Evolutionary conservation across 2,329 filamentous ascomycete species (phyloP), one percentile per base, ranked within the genome.

Genomic region (Curvularia hawaiiensis): DNA sequence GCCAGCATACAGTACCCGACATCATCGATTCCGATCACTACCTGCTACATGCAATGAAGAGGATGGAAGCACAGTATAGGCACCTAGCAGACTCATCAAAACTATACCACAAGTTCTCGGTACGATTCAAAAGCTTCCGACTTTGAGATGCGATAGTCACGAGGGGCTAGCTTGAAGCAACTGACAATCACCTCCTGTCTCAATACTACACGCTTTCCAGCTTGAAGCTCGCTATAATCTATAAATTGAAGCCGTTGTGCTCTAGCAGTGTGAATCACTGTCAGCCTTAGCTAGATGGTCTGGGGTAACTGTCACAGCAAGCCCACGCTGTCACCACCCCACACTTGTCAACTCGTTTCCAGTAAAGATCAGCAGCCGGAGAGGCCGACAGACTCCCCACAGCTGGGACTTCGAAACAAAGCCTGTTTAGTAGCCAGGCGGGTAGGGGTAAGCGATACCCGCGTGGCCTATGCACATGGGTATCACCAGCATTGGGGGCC

Each of bases 361-460:
- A 40, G 22, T 40, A 11, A 18, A 40, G 24, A 40, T 40, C 47
- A 50, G 35, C 47, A 5, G 20, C n/a, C 47, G 47, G 47, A 28
- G 47, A 50, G 47, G 20, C 47, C 47, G 47, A 50, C 10, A 24
- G 39, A n/a, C 40, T 40, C 47, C 47, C 35, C 35, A 50, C 24
- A 40, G 35, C 9, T 40, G 16, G 11, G 47, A 30, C 35, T 35
- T 50, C 35, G 47, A 50, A 30, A 50, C 47, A 50, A 50, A 50
- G 18, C 44, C 44, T 33, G 26, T 35, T 18, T 35, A 47, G 28
- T 20, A 26, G 24, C 47, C 16, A 51, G n/a, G 26, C 28, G 26
- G 38, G 49, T 51, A 52, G 43, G 54, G 45, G 44, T 43, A 54
- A 57, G 54, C 50, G 18, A 40, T n/a, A 54, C 45, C 38, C 31